Conservation (phyloP, 805 yeast genomes). For the Nakazawaea wickerhamii region DNA sequence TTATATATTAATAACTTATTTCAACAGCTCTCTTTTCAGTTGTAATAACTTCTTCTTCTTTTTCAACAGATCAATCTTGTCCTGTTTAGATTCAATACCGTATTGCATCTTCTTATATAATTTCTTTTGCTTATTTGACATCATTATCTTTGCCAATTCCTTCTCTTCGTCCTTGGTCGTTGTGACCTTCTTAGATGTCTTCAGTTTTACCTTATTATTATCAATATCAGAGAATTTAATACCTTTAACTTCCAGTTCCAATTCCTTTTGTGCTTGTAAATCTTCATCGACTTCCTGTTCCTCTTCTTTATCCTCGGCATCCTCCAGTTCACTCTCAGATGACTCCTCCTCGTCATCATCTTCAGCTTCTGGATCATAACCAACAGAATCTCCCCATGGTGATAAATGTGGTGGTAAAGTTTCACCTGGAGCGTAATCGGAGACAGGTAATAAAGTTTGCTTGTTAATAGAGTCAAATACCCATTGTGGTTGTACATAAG, state of each 20-base stretch:
- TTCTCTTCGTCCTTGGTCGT: slow-evolving; percentile 73
- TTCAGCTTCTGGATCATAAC: slow-evolving; percentile 75
- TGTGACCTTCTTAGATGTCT: slow-evolving; percentile 33
- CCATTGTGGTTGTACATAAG: slow-evolving; percentile 98
- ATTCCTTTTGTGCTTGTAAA: slow-evolving; percentile 59
- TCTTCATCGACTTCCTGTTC: slow-evolving; percentile 46
- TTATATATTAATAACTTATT: not conserved
- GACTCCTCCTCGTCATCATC: slow-evolving; percentile 43
- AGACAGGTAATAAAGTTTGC: slow-evolving; percentile 67
- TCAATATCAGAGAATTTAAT: slow-evolving; percentile 63
- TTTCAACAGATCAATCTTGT: slow-evolving; percentile 35
- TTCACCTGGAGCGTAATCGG: slow-evolving; percentile 89
- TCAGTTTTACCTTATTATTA: slow-evolving; percentile 25
- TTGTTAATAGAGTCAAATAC: slow-evolving; percentile 87
- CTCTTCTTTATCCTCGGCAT: slow-evolving; percentile 45
- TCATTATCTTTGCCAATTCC: slow-evolving; percentile 92
- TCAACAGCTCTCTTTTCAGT: slow-evolving; percentile 5
- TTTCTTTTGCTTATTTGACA: slow-evolving; percentile 94
- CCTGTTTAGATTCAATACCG: slow-evolving; percentile 79
- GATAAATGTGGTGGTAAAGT: slow-evolving; percentile 93
- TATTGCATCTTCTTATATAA: slow-evolving; percentile 93
- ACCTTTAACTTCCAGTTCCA: slow-evolving; percentile 89
- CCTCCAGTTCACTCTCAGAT: slow-evolving; percentile 47
- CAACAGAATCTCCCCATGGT: slow-evolving; percentile 97
- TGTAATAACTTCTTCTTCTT: slow-evolving; percentile 10